Percentiles rank a stretch among this genome's conserved stretches.
phyloP scores from a whole-genome alignment of 352 stramenopile species.

The Phytophthora lateralis region DNA sequence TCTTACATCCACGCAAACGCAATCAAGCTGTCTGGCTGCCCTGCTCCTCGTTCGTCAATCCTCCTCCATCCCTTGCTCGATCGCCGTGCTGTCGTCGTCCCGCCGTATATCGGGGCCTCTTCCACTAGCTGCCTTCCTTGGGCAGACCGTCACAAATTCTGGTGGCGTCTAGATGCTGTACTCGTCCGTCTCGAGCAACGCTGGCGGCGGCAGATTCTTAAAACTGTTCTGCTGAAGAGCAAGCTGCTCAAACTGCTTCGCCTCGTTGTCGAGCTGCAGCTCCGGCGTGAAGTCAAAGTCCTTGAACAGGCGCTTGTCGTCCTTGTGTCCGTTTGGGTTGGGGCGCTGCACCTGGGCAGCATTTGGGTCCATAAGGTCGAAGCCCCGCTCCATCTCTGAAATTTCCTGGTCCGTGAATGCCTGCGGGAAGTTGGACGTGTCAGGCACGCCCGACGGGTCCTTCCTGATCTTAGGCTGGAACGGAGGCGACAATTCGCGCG shows the following conservation, averaged over 20 bases:
- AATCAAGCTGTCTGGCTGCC: slow-evolving; percentile 31
- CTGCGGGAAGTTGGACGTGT: slow-evolving; percentile 88
- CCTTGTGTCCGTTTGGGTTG: slow-evolving; percentile 56
- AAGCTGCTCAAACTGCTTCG: slow-evolving; percentile 87
- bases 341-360: slow-evolving; percentile 68
- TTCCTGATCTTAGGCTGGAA: slow-evolving; percentile 86
- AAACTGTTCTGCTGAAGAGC: slow-evolving; percentile 83
- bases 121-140: slow-evolving; percentile 37
- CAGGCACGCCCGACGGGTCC: slow-evolving; percentile 70
- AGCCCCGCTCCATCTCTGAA: slow-evolving; percentile 84
- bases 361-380: slow-evolving; percentile 65
- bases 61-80: slow-evolving; percentile 12
- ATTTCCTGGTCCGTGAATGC: slow-evolving; percentile 89
- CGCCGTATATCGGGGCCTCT: slow-evolving; percentile 14
- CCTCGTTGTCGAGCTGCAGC: slow-evolving; percentile 78
- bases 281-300: slow-evolving; percentile 89
- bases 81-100: slow-evolving; percentile 2
- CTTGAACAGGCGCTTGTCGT: slow-evolving; percentile 82
- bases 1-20: slow-evolving; percentile 36
- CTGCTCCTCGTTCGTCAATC: slow-evolving; percentile 20
- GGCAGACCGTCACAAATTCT: slow-evolving; percentile 24
- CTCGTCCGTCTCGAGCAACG: slow-evolving; percentile 78
- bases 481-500: slow-evolving; percentile 76
- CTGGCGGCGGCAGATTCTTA: slow-evolving; percentile 76
- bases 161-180: slow-evolving; percentile 71